These are phyloP conservation scores for Cicer cuneatum DNA, from an alignment of 306 rosid genomes.

Conservation along the genomic window DNA sequence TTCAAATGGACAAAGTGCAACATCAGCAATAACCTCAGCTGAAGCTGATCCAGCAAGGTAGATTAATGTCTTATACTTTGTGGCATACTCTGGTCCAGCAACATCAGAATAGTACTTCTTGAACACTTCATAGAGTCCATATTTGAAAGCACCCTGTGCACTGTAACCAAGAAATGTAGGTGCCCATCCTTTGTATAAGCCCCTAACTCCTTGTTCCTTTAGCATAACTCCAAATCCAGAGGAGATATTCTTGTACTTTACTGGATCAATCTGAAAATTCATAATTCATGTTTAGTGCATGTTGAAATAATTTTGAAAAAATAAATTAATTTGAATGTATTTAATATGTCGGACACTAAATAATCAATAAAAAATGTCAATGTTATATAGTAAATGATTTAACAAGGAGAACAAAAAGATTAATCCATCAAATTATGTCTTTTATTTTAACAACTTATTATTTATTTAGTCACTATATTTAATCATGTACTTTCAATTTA, in stretches of 20 bases:
- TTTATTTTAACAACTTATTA: too few relatives aligned
- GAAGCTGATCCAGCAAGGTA: slow-evolving; percentile 96
- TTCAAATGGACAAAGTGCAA: slow-evolving; percentile 95
- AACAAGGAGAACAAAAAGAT: too few relatives aligned
- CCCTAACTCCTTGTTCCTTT: slow-evolving; percentile 83
- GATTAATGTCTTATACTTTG: slow-evolving; percentile 92
- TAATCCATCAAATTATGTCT: too few relatives aligned
- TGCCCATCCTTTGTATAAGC: slow-evolving; percentile 90
- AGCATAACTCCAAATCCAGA: slow-evolving; percentile 81
- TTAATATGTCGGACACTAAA: too few relatives aligned
- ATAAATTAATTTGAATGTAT: too few relatives aligned
- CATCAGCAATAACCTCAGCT: slow-evolving; percentile 88
- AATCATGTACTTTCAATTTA: too few relatives aligned
- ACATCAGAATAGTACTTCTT: slow-evolving; percentile 92
- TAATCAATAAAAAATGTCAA: too few relatives aligned
- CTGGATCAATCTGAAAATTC: slow-evolving; percentile 75
- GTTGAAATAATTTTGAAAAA: too few relatives aligned
- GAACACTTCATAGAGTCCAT: slow-evolving; percentile 82
- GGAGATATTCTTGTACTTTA: slow-evolving; percentile 71
- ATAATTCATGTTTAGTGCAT: background rate
- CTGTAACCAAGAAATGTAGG: slow-evolving; percentile 90
- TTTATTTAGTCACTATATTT: too few relatives aligned
- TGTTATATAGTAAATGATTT: too few relatives aligned
- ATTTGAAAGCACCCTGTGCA: slow-evolving; percentile 98
- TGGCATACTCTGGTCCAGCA: slow-evolving; percentile 86